These are phyloP conservation scores for Sclerotinia spermophila DNA, from an alignment of 2,329 filamentous ascomycete genomes.

Conservation along the genomic window DNA sequence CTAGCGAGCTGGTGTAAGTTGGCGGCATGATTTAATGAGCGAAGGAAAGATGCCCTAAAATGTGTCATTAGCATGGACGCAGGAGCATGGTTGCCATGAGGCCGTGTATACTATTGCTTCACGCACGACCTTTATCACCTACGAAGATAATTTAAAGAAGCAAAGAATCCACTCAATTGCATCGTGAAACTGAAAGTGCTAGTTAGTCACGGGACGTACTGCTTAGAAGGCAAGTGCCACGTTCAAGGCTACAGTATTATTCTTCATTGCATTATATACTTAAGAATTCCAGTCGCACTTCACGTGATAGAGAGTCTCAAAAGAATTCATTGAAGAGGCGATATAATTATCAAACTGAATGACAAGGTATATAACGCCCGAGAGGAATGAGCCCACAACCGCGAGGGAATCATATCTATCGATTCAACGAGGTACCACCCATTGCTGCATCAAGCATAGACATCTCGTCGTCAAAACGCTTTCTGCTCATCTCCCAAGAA, in stretches of 20 bases:
- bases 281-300: neutral
- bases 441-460: neutral
- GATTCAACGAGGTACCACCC: neutral
- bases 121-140: conserved; percentile 30
- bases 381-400: neutral
- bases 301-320: neutral
- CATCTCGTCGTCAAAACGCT: neutral
- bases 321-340: neutral
- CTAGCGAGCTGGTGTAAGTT: conserved; percentile 36
- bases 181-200: neutral
- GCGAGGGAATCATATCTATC: neutral
- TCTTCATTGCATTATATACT: neutral
- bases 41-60: conserved; percentile 27
- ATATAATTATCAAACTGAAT: neutral
- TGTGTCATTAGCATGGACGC: conserved; percentile 37
- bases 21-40: conserved; percentile 13
- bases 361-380: neutral
- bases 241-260: neutral
- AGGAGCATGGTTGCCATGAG: conserved; percentile 22
- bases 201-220: neutral
- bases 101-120: conserved; percentile 36
- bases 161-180: neutral
- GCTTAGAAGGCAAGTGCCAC: neutral
- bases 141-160: conserved; percentile 22
- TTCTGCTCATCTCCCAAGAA: neutral